Percentiles rank a stretch among this genome's conserved stretches.
Conservation (phyloP, 2,329 filamentous ascomycete genomes). For the Corynespora cassiicola region DNA sequence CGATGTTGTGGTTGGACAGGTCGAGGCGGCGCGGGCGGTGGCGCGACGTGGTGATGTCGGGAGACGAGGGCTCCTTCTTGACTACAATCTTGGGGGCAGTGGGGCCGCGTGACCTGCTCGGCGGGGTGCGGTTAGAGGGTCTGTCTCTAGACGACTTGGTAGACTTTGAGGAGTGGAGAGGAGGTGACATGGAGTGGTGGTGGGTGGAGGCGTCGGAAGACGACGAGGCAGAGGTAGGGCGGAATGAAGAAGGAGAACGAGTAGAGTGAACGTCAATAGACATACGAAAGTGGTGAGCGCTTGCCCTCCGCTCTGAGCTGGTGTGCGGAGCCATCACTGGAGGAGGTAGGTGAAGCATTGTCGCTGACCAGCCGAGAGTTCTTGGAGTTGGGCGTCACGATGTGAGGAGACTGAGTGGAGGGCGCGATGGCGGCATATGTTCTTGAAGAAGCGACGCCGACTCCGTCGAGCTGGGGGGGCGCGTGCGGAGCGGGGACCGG, state of each 20-base stretch:
- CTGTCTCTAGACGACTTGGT: conserved; percentile 16
- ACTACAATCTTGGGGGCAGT: conserved; percentile 82
- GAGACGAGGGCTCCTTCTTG: conserved; percentile 93
- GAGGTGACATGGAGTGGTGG: conserved; percentile 35
- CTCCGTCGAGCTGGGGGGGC: conserved; percentile 43
- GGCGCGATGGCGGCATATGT: conserved; percentile 54
- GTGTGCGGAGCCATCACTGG: conserved; percentile 43
- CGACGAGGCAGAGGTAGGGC: conserved; percentile 29
- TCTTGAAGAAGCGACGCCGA: conserved; percentile 46
- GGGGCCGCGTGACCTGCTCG: conserved; percentile 59
- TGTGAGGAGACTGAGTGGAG: conserved; percentile 48
- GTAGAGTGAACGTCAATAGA: conserved; percentile 36
- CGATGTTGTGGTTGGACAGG: conserved; percentile 64
- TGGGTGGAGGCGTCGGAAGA: conserved; percentile 21
- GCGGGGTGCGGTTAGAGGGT: conserved; percentile 48
- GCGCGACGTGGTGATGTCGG: conserved; percentile 74
- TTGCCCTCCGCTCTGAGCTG: conserved; percentile 56
- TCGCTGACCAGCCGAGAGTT: conserved; percentile 39
- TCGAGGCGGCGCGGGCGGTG: conserved; percentile 81
- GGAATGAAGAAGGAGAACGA: conserved; percentile 28
- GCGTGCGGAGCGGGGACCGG: conserved; percentile 47
- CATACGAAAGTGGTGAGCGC: conserved; percentile 60
- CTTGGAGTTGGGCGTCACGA: conserved; percentile 45
- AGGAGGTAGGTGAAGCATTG: conserved; percentile 49
- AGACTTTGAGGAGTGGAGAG: conserved; percentile 7